Percentiles rank a stretch among this genome's conserved stretches.
These are phyloP conservation scores for Tetracentron sinense DNA, from an alignment of 164 flowering plant genomes.

Conservation along the genomic window DNA sequence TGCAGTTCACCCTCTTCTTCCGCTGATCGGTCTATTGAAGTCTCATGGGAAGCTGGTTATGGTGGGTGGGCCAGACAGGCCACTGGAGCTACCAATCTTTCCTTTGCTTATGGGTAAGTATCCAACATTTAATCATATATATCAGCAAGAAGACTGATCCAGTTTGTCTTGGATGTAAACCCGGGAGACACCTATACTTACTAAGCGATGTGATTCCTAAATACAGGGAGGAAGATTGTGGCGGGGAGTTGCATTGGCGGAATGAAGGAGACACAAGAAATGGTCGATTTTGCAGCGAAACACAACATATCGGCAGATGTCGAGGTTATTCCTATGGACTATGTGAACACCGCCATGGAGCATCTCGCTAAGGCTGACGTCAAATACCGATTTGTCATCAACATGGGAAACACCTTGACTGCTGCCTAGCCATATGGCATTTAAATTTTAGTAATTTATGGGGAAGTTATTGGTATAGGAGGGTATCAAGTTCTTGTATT, in stretches of 20 bases:
- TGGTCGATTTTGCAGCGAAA: conserved; percentile 52
- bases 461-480: no score
- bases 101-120: conserved; percentile 40
- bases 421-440: no score
- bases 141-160: no score
- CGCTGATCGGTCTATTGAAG: conserved; percentile 38
- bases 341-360: conserved; percentile 57
- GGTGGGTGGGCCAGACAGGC: conserved; percentile 45
- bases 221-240: conserved; percentile 41
- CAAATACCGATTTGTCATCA: conserved; percentile 50
- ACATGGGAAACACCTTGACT: conserved; percentile 42
- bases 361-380: conserved; percentile 45
- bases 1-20: conserved; percentile 35
- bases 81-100: conserved; percentile 40
- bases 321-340: conserved; percentile 46
- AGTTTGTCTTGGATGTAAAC: no score
- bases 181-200: no score
- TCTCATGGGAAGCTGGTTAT: conserved; percentile 43
- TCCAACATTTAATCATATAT: no score
- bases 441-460: no score
- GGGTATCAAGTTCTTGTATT: no score
- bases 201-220: no score
- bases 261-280: conserved; percentile 56
- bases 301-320: conserved; percentile 46
- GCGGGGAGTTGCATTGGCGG: conserved; percentile 45